Evolutionary conservation across 106 monocot genomes (phyloP), one percentile per base, ranked within the genome.

Genomic region (Hemerocallis citrina): DNA sequence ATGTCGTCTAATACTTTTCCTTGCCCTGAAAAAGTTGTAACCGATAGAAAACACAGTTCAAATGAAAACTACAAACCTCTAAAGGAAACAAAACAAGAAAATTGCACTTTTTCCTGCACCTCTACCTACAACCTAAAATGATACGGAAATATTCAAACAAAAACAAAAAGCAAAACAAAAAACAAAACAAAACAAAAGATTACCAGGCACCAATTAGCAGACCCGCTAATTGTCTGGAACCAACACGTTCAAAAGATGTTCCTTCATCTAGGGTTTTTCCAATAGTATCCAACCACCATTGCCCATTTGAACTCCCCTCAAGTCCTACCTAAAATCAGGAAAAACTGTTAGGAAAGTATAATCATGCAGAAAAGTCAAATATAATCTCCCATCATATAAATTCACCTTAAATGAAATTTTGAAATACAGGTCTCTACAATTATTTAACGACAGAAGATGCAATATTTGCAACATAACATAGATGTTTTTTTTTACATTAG

Each of bases 201-300:
- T 79, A 86, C 86, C 86, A 86, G 75, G 81, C 75, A 65, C 75
- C 64, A 42, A 86, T 75, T 22, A 86, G 69, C 31, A 86, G 73
- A 42, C 86, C 86, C 13, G 86, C 86, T 55, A 86, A 40, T 63
- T 86, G 86, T 56, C 86, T 78, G 20, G 86, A 86, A 61, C 86
- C 86, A 65, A 86, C 75, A 61, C 82, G 75, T 31, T 82, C 68
- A 72, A 86, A 86, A 49, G 82, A 75, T 50, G 44, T 69, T 48
- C 82, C 86, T 79, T 86, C 82, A 67, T 79, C 82, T 58, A 86
- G 57, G 20, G 72, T 79, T 62, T 68, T 82, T 55, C 78, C 86
- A 40, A 86, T 79, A 64, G 68, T 36, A 62, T 82, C 82, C 57
- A 82, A 72, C 86, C 86, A 86, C 86, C 82, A 82, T 55, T 86